Evolutionary conservation across 169 alveolate species (phyloP), one percentile per base, ranked within the genome.

Genomic region (Babesia bigemina): DNA sequence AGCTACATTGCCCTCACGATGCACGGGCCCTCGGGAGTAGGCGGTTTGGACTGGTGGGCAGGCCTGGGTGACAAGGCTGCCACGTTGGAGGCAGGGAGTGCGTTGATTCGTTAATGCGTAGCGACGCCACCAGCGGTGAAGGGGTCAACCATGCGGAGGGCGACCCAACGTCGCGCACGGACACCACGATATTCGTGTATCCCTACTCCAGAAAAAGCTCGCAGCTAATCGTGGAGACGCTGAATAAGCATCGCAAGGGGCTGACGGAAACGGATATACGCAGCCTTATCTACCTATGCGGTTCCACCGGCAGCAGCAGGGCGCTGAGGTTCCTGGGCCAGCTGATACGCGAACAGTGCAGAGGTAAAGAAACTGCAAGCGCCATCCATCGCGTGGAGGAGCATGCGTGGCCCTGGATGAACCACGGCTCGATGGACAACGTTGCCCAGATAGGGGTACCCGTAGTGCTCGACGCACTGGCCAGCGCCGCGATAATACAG

Each of bases 401-500:
- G 28, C 79, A 77, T 26, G 86, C 86, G 21, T 77, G 86, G 86
- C 86, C 86, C 39, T 77, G 86, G 86, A 77, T 77, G 86, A 67
- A 44, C 63, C 28, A 49, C 10, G 78, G 19, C 33, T 17, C 36
- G 10, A 28, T 13, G 81, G 42, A 71, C 0, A 19, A 39, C 14
- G 56, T 16, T 3, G 45, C 36, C 49, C 19, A 36, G 17, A 24
- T 56, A 24, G 63, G 59, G 11, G 36, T 77, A 36, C 79, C 79
- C 13, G 48, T 77, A 28, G 72, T 69, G 24, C 47, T 77, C 39
- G 86, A 77, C 60, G 86, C 86, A 36, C 81, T 77, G 22, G 9
- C 56, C 29, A 39, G 73, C 21, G 58, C 79, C 28, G 62, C 73
- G 0, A 21, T 77, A 3, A 59, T 70, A 22, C 62, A 33, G 36